Percentiles rank a stretch among this genome's conserved stretches.
These are phyloP conservation scores for Lactarius hatsudake DNA, from an alignment of 768 basidiomycete species.

Conservation along the genomic window DNA sequence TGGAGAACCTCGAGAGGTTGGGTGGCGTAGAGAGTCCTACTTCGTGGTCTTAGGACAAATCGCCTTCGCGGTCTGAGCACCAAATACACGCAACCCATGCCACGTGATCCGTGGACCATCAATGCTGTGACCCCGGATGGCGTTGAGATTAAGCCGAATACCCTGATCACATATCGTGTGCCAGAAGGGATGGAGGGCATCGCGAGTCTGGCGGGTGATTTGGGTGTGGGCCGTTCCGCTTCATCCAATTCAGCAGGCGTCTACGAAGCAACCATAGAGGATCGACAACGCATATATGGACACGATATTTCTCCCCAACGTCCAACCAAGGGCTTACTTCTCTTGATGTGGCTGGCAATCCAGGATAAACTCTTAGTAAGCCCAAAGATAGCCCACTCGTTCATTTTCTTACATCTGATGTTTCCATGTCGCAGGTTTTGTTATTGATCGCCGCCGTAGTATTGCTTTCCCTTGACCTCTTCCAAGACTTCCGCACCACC, in stretches of 20 bases:
- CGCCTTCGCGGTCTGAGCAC: slow-evolving; percentile 43
- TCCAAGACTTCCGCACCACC: slow-evolving; percentile 83
- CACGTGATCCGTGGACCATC: too few relatives aligned
- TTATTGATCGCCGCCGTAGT: slow-evolving; percentile 87
- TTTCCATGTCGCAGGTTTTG: slow-evolving; percentile 63
- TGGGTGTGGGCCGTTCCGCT: background rate
- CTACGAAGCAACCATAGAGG: slow-evolving; percentile 40
- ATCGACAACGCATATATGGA: slow-evolving; percentile 50
- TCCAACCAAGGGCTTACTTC: slow-evolving; percentile 46
- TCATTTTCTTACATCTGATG: slow-evolving; percentile 30
- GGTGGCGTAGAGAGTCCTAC: slow-evolving; percentile 69
- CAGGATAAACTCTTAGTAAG: slow-evolving; percentile 62
- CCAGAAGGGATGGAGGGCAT: too few relatives aligned
- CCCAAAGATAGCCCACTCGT: slow-evolving; percentile 23
- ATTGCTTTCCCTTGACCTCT: slow-evolving; percentile 91
- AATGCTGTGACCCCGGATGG: too few relatives aligned
- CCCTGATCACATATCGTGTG: too few relatives aligned
- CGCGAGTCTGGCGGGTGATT: too few relatives aligned
- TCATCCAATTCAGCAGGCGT: slow-evolving; percentile 20
- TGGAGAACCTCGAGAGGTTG: slow-evolving; percentile 61
- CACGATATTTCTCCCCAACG: slow-evolving; percentile 50
- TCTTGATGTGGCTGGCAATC: slow-evolving; percentile 59
- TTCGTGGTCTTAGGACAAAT: slow-evolving; percentile 73
- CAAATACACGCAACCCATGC: too few relatives aligned
- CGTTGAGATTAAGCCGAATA: too few relatives aligned